phyloP scores from a whole-genome alignment of 2,329 filamentous ascomycete species.

The Drechslera avenae region DNA sequence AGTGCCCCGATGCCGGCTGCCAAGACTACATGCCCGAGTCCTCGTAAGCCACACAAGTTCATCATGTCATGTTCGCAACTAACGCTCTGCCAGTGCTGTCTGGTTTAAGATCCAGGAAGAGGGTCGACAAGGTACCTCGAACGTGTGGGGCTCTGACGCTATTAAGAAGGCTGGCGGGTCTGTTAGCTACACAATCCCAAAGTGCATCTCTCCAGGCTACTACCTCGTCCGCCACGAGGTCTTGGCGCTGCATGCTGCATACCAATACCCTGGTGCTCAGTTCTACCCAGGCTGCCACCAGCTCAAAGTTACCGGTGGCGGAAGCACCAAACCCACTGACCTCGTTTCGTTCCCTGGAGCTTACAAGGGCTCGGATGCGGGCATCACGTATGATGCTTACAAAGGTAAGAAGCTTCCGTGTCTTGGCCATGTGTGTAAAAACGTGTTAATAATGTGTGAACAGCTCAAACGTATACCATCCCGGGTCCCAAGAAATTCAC shows the following conservation, averaged over 20 bases:
- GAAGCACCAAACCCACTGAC: constrained; percentile 49
- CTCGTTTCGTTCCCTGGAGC: constrained; percentile 60
- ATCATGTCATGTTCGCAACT: constrained; percentile 5
- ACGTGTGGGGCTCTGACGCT: constrained; percentile 55
- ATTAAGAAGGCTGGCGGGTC: constrained; percentile 54
- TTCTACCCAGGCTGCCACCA: constrained; percentile 65
- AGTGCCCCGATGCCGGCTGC: constrained; percentile 60
- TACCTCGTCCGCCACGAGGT: constrained; percentile 65
- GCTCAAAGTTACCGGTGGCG: constrained; percentile 59
- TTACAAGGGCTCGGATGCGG: constrained; percentile 57
- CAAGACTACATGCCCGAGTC: constrained; percentile 56
- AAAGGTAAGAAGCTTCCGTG: constrained; percentile 37
- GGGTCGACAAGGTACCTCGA: constrained; percentile 57
- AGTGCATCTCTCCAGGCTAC: constrained; percentile 59
- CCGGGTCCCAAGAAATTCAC: constrained; percentile 38
- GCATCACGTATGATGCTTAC: constrained; percentile 61
- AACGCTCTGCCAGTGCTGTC: constrained; percentile 48
- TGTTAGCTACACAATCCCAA: constrained; percentile 60
- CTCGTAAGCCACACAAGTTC: constrained; percentile 25
- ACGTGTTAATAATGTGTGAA: constrained; percentile 4
- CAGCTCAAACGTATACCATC: constrained; percentile 33
- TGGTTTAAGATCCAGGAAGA: constrained; percentile 63
- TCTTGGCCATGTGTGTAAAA: neutral
- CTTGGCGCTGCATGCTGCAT: constrained; percentile 59
- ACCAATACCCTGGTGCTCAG: constrained; percentile 59